Conservation (phyloP, 1,284 basidiomycete species). For the Rhodotorula sp. region DNA sequence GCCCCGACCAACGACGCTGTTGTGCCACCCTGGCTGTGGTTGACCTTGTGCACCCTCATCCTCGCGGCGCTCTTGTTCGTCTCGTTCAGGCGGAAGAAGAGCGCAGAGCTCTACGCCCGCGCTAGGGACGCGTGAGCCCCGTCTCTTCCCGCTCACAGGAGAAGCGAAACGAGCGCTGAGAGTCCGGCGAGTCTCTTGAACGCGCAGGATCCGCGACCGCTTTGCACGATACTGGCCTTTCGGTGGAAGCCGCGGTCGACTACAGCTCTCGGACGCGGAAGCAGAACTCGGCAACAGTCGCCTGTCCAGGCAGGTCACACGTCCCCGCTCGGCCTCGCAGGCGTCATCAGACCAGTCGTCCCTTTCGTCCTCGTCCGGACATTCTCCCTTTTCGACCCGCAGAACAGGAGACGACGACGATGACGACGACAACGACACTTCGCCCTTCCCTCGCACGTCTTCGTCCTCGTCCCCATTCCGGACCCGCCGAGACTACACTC, state of each 20-base stretch:
- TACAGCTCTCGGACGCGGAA: constrained; percentile 8
- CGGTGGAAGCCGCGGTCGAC: not conserved
- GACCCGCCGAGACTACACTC: constrained; percentile 5
- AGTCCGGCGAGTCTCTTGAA: too few species aligned
- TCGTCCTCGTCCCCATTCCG: not conserved
- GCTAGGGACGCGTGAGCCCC: constrained; percentile 15
- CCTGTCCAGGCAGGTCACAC: not conserved
- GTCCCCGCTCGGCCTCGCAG: not conserved
- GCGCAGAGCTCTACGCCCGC: constrained; percentile 16
- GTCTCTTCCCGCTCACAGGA: too few species aligned
- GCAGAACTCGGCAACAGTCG: not conserved
- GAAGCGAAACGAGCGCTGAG: not conserved
- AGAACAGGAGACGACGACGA: not conserved
- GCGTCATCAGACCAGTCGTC: constrained; percentile 7
- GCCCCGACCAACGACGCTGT: constrained; percentile 5
- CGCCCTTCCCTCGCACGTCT: not conserved
- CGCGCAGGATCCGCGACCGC: not conserved
- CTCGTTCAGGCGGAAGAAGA: constrained; percentile 24
- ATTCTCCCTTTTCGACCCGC: not conserved
- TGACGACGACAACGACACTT: constrained; percentile 1
- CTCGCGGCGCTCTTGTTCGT: constrained; percentile 28
- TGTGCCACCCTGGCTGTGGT: constrained; percentile 33
- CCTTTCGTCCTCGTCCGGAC: not conserved
- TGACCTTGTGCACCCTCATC: constrained; percentile 24
- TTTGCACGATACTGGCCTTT: not conserved